These are phyloP conservation scores for Leishmania lainsoni DNA, from an alignment of 208 protist species.

Conservation along the genomic window DNA sequence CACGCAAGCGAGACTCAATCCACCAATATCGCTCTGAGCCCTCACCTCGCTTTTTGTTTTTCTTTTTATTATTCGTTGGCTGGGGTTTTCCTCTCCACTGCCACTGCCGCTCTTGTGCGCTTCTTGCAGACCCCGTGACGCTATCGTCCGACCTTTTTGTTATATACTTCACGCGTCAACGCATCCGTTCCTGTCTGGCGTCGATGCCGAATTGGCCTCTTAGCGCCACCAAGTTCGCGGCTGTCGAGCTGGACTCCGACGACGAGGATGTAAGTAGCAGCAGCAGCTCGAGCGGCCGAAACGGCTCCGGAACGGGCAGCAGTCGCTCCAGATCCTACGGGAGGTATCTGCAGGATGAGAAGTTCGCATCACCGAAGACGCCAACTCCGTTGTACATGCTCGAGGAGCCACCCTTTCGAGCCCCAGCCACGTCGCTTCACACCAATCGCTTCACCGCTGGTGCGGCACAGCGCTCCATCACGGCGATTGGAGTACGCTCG, in stretches of 20 bases:
- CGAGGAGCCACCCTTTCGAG: not conserved
- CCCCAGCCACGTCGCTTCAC: not conserved
- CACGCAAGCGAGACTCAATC: not conserved
- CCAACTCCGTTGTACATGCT: not conserved
- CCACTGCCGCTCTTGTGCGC: not conserved
- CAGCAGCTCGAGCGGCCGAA: not conserved
- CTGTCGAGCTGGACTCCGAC: constrained; percentile 28
- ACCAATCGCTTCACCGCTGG: constrained; percentile 8
- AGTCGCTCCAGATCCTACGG: not conserved
- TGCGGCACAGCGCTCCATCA: not conserved
- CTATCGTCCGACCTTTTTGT: not conserved
- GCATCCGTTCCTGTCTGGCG: not conserved
- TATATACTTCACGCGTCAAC: not conserved
- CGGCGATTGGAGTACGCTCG: not conserved
- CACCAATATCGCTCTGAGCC: no score
- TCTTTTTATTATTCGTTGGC: not conserved
- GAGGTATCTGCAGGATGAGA: not conserved
- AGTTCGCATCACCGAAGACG: not conserved
- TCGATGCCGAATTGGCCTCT: constrained; percentile 24
- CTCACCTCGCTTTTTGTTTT: not conserved
- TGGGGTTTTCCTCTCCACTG: not conserved
- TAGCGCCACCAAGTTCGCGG: not conserved
- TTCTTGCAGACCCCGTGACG: not conserved
- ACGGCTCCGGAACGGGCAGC: constrained; percentile 3
- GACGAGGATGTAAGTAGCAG: constrained; percentile 17